Base-by-base conservation (phyloP, 2,329 filamentous ascomycete species). In the Lachnellula subtilissima region DNA sequence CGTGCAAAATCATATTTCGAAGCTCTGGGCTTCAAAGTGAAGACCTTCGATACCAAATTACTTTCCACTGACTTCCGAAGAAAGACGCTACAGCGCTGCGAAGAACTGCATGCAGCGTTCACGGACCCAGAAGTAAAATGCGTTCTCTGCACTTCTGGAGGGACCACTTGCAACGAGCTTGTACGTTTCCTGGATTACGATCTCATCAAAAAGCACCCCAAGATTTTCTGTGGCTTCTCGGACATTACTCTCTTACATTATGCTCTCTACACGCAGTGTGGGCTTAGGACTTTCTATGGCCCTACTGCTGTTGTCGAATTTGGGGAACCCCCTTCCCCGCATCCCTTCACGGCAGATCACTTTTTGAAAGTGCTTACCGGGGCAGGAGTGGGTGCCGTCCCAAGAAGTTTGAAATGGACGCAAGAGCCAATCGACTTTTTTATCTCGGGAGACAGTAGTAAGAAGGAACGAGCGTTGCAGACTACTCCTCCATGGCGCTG, bases 141-240 rank as follows among this genome's bases (percentile, higher is more conserved):
- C 19, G 68, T 71, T 11, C 56, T 70, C 9, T 65, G 59, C 54
- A 68, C 62, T 1, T 62, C 65, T 17, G 69, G 69, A 8, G 69
- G 68, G 0, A 22, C 52, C 1, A 50, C 53, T 22, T 60, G 61
- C 15, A 69, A 68, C 35, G 67, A 70, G 48, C 35, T 71, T 5
- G 57, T 70, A 0, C 64, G 55, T 0, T 57, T 62, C 25, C 59
- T 71, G 2, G 64, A 71, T 48, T 71, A 67, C 48, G 52, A 58
- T 2, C 47, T 71, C 28, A 68, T 71, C 19, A 54, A 46, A 22
- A 17, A 46, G 0, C 58, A 70, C 45, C 69, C 69, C 1, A 71
- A 70, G 57, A 67, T 70, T n/a, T 70, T 71, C 59, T 51, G 61
- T 22, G 69, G 68, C 9, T 69, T 65, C 50, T 67, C 62, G 2